A percentile compares a stretch with the other conserved stretches of the same genome.
phyloP scores from a whole-genome alignment of 495 filamentous ascomycete genomes.

The Glarea lozoyensis region DNA sequence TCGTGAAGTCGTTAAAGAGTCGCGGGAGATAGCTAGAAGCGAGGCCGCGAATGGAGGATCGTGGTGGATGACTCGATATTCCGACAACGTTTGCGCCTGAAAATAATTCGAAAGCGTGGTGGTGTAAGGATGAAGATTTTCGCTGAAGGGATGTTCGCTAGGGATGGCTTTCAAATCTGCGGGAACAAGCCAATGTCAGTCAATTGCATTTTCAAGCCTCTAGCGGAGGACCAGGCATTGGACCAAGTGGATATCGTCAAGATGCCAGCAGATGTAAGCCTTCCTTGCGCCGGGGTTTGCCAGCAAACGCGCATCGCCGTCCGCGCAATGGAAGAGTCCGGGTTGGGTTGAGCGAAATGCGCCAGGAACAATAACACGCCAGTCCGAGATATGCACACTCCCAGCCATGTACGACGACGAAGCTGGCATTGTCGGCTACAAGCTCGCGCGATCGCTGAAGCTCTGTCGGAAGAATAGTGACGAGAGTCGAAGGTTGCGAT shows the following conservation, averaged over 20 bases:
- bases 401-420: constrained; percentile 12
- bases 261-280: not conserved
- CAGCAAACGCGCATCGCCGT: constrained; percentile 18
- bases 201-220: constrained; percentile 14
- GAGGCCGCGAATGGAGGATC: constrained; percentile 9
- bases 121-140: constrained; percentile 13
- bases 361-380: constrained; percentile 15
- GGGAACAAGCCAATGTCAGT: constrained; percentile 10
- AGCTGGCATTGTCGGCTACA: constrained; percentile 2
- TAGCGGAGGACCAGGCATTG: not conserved
- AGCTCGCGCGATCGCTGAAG: constrained; percentile 1
- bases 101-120: constrained; percentile 15
- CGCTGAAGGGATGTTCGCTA: constrained; percentile 17
- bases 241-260: not conserved
- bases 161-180: constrained; percentile 20
- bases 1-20: constrained; percentile 18
- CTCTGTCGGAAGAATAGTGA: constrained; percentile 4
- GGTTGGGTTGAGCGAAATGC: constrained; percentile 13
- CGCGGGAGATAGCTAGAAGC: constrained; percentile 13
- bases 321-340: constrained; percentile 11
- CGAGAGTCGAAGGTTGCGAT: constrained; percentile 14
- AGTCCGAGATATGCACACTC: constrained; percentile 12
- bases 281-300: constrained; percentile 14
- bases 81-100: constrained; percentile 20
- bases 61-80: constrained; percentile 16